Percentiles rank a stretch among this genome's conserved stretches.
Conservation (phyloP, 1,284 basidiomycete species). For the Irpex lacteus region DNA sequence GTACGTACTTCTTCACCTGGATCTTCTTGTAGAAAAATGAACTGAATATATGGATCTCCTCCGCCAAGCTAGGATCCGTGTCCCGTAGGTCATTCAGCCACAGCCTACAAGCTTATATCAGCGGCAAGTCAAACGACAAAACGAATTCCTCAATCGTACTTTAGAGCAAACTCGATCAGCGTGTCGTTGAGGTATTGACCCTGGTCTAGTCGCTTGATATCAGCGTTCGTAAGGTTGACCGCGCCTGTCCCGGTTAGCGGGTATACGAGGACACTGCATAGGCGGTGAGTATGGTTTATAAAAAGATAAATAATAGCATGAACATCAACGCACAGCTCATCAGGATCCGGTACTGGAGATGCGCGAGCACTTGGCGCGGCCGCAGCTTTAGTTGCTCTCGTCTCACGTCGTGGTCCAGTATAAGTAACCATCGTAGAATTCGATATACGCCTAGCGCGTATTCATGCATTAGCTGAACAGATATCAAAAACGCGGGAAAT, state of each 20-base stretch:
- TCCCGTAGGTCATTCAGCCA: slow-evolving; percentile 61
- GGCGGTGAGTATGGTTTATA: not conserved
- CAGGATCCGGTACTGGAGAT: slow-evolving; percentile 41
- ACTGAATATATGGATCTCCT: slow-evolving; percentile 88
- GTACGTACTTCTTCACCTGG: slow-evolving; percentile 64
- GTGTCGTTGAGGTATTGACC: slow-evolving; percentile 94
- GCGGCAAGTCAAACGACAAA: no score
- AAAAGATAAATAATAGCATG: not conserved
- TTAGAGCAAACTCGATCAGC: slow-evolving; percentile 92
- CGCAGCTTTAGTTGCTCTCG: not conserved
- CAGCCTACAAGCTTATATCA: slow-evolving; percentile 41
- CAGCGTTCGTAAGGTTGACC: slow-evolving; percentile 77
- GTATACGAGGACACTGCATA: slow-evolving; percentile 68
- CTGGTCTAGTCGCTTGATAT: slow-evolving; percentile 68
- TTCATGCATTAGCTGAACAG: not conserved
- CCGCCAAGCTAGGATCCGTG: slow-evolving; percentile 57
- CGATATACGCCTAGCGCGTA: not conserved
- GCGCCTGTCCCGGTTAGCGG: slow-evolving; percentile 69
- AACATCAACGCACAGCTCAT: slow-evolving; percentile 56
- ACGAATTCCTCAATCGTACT: slow-evolving; percentile 44
- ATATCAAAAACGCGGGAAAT: not conserved
- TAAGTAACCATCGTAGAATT: not conserved
- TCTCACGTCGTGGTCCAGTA: not conserved
- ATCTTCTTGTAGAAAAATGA: slow-evolving; percentile 98
- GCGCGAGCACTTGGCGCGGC: not conserved